Evolutionary conservation across 2,329 filamentous ascomycete species (phyloP), one percentile per base, ranked within the genome.

Genomic region (Pseudogymnoascus sp.): DNA sequence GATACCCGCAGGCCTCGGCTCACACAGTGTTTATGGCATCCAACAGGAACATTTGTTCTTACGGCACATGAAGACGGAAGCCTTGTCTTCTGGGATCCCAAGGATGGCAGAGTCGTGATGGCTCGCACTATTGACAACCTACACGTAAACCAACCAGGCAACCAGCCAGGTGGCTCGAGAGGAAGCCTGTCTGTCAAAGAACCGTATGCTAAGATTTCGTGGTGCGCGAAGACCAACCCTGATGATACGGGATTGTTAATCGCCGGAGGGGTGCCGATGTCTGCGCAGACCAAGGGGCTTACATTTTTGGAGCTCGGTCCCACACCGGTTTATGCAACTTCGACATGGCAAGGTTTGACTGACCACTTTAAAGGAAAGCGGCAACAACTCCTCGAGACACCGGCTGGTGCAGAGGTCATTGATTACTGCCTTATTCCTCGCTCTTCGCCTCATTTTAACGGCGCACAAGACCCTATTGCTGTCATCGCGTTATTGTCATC

Each of bases 161-260:
- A 73, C 21, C 76, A 72, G 62, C 73, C 74, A 31, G 74, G 74
- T 5, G 75, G 73, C n/a, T 69, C 73, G 0, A 75, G 80, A 3
- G 80, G 79, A 1, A 79, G 79, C 0, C 77, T 86, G 42, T 80
- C 80, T 13, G 75, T 87, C 12, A 87, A 89, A 64, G 87, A 90
- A 61, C 90, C 91, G 0, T 88, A 93, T 64, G 84, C 85, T 64
- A 87, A 86, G 65, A 85, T 97, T 62, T 83, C 87, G 1, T 99
- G 94, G 94, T 99, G 94, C 75, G 93, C 90, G 62, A 97, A 97
- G 72, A 82, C 87, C 64, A 96, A 97, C 70, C 88, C 92, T 0
- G 94, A 99, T 69, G 93, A 99, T 70, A 97, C 92, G 15, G 93
- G 87, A 1, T 79, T 99, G 25, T 76, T 99, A 39, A 82, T 99